Conservation (phyloP, 2,329 filamentous ascomycete genomes). For the Phialophora chinensis region DNA sequence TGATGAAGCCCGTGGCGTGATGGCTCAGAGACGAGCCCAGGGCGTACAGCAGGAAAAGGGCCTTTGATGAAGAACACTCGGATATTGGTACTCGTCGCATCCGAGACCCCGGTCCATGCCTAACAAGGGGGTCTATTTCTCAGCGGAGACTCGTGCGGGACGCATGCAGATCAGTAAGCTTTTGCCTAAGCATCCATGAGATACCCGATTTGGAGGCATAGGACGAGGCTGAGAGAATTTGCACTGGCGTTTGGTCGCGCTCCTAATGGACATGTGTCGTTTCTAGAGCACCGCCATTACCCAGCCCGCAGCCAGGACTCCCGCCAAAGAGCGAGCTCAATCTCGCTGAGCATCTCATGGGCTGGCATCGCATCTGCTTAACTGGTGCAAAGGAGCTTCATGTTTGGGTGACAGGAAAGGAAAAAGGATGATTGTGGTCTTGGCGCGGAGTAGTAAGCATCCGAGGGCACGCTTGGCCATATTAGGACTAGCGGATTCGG, state of each 20-base stretch:
- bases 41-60: constrained; percentile 14
- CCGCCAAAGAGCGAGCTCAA: background rate
- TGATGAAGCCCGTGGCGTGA: constrained; percentile 12
- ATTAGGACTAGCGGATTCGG: background rate
- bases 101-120: background rate
- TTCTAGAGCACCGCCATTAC: background rate
- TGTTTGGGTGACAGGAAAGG: background rate
- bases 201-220: constrained; percentile 22
- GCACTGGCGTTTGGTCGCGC: background rate
- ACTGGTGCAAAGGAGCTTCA: background rate
- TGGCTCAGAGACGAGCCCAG: constrained; percentile 5
- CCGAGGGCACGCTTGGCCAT: background rate
- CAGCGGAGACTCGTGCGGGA: background rate
- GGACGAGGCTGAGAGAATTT: constrained; percentile 7
- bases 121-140: background rate
- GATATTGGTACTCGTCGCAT: background rate
- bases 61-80: constrained; percentile 4
- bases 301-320: too few relatives aligned
- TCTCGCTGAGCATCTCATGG: background rate
- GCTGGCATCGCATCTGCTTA: background rate
- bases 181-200: constrained; percentile 24
- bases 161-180: constrained; percentile 26
- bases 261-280: background rate
- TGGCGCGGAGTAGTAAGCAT: constrained; percentile 9
- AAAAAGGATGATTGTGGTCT: constrained; percentile 3